These are phyloP conservation scores for Aegilops longissima DNA, from an alignment of 176 grass and related monocot species.

Conservation along the genomic window DNA sequence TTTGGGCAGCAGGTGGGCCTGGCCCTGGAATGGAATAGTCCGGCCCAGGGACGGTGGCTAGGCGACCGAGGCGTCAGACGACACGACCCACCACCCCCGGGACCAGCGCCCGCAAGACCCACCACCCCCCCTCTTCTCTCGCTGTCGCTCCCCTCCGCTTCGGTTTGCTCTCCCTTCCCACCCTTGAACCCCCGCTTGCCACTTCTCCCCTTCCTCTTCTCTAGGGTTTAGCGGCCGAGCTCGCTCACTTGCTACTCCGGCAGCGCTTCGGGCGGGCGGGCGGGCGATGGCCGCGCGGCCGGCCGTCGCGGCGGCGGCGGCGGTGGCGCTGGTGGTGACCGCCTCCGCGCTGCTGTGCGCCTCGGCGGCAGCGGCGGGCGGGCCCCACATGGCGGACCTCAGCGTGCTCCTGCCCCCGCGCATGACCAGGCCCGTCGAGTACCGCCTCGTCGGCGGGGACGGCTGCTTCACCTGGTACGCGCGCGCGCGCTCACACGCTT, in stretches of 20 bases:
- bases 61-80: not conserved
- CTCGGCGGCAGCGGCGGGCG: slow-evolving; percentile 21
- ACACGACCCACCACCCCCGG: not conserved
- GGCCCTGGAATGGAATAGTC: not conserved
- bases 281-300: slow-evolving; percentile 17
- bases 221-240: slow-evolving; percentile 62
- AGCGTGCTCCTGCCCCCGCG: slow-evolving; percentile 88
- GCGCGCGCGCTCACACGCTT: not conserved
- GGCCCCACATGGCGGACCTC: slow-evolving; percentile 87
- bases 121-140: not conserved
- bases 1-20: not conserved
- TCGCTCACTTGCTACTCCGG: not conserved
- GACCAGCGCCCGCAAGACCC: not conserved
- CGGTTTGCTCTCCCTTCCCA: not conserved
- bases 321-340: not conserved
- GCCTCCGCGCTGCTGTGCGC: slow-evolving; percentile 21
- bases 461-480: slow-evolving; percentile 90
- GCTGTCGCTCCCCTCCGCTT: not conserved
- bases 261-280: slow-evolving; percentile 14
- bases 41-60: not conserved
- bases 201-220: not conserved
- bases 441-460: slow-evolving; percentile 77
- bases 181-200: slow-evolving; percentile 26
- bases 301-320: slow-evolving; percentile 19
- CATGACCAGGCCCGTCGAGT: slow-evolving; percentile 70